Evolutionary conservation across 192 early-diverging fungal genomes (phyloP).

Genomic region (Coemansia sp.): DNA sequence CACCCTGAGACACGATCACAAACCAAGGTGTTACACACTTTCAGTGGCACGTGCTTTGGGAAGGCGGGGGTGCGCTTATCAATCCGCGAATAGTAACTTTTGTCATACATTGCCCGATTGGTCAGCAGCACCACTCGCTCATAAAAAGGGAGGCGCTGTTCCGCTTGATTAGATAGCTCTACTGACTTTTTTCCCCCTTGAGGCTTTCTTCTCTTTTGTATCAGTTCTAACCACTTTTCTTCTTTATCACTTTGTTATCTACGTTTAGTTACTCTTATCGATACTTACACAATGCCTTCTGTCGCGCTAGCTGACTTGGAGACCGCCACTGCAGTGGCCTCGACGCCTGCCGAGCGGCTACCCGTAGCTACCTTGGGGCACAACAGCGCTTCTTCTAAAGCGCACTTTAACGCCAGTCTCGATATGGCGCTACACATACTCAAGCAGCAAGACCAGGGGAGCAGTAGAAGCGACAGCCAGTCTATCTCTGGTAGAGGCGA

Average conservation of each 20-base stretch:
- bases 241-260: neutral
- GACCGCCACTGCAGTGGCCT: conserved; percentile 35
- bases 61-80: neutral
- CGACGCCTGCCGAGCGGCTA: conserved; percentile 33
- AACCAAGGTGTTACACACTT: neutral
- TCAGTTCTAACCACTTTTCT: neutral
- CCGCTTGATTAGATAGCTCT: neutral
- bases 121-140: neutral
- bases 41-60: neutral
- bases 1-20: neutral
- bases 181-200: neutral
- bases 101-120: neutral
- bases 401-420: conserved; percentile 55
- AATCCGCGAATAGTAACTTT: neutral
- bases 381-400: conserved; percentile 20
- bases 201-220: conserved; percentile 3
- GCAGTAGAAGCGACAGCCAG: neutral
- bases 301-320: conserved; percentile 24
- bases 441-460: conserved; percentile 20
- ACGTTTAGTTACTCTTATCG: neutral
- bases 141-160: neutral
- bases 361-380: conserved; percentile 12
- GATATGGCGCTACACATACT: conserved; percentile 46
- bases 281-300: conserved; percentile 12
- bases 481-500: conserved; percentile 1